phyloP scores from a whole-genome alignment of 371 early-diverging fungal species.

The Thermomucor indicae-seudaticae region DNA sequence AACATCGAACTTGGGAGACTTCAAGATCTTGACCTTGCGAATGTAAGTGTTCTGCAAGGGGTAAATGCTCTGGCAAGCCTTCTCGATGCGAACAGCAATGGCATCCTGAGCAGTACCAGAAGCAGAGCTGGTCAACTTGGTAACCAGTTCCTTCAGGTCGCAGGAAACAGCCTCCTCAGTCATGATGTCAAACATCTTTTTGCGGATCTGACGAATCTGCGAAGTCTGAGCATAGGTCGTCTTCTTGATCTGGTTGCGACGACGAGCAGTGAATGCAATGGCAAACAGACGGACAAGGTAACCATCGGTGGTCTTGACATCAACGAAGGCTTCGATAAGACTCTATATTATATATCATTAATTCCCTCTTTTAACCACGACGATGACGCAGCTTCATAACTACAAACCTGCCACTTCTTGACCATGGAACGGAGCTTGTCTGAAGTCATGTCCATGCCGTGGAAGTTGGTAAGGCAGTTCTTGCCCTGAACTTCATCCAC shows the following conservation, averaged over 20 bases:
- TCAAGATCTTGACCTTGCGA: constrained; percentile 99
- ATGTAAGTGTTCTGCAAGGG: constrained; percentile 98
- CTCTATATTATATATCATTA: no score
- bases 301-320: constrained; percentile 99
- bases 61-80: constrained; percentile 97
- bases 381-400: not conserved
- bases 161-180: constrained; percentile 83
- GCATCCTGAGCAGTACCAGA: constrained; percentile 58
- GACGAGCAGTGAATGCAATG: constrained; percentile 98
- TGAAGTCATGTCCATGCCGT: constrained; percentile 99
- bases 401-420: constrained; percentile 97
- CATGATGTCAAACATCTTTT: constrained; percentile 99
- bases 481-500: constrained; percentile 98
- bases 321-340: constrained; percentile 97
- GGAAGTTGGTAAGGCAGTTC: constrained; percentile 99
- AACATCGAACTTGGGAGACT: constrained; percentile 94
- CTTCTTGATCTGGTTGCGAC: constrained; percentile 95
- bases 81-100: constrained; percentile 97
- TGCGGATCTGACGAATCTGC: constrained; percentile 98
- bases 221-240: constrained; percentile 98
- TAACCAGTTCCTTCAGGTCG: constrained; percentile 96
- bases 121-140: constrained; percentile 84
- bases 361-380: no score
- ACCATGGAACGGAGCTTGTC: constrained; percentile 99
- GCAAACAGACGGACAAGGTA: constrained; percentile 98